A percentile compares a stretch with the other conserved stretches of the same genome.
Evolutionary conservation across 2,329 filamentous ascomycete species (phyloP).

Genomic region (Monilinia fructicola): DNA sequence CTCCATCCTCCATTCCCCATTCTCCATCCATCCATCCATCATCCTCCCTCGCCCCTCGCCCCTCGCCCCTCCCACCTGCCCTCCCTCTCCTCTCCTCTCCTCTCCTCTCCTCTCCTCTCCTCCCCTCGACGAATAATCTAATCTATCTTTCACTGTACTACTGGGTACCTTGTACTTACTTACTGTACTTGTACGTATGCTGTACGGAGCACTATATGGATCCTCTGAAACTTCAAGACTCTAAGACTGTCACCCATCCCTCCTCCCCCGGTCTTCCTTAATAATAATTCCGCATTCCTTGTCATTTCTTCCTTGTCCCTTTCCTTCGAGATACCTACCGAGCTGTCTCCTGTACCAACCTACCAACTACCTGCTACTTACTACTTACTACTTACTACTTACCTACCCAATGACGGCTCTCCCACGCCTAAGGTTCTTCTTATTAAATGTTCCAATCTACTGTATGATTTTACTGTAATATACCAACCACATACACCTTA

Average conservation of each 20-base stretch:
- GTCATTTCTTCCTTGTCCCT: neutral
- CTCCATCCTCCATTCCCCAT: too few species aligned
- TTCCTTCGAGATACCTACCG: neutral
- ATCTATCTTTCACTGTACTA: neutral
- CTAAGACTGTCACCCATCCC: neutral
- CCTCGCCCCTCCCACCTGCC: neutral
- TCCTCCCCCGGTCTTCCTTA: neutral
- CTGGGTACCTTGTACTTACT: too few species aligned
- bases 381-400: too few species aligned
- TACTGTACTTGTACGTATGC: too few species aligned
- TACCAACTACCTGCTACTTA: too few species aligned
- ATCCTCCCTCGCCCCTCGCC: too few species aligned
- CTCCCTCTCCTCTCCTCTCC: neutral
- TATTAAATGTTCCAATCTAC: neutral
- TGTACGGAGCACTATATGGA: too few species aligned
- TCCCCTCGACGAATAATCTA: neutral
- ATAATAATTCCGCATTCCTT: constrained; percentile 17
- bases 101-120: neutral
- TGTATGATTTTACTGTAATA: neutral
- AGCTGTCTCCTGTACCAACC: too few species aligned
- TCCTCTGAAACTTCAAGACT: too few species aligned
- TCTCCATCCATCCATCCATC: too few species aligned
- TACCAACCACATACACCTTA: neutral
- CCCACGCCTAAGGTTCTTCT: neutral
- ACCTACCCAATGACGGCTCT: neutral